These are phyloP conservation scores for Artemisia tridentata DNA, from an alignment of 129 eudicot species.

Conservation along the genomic window DNA sequence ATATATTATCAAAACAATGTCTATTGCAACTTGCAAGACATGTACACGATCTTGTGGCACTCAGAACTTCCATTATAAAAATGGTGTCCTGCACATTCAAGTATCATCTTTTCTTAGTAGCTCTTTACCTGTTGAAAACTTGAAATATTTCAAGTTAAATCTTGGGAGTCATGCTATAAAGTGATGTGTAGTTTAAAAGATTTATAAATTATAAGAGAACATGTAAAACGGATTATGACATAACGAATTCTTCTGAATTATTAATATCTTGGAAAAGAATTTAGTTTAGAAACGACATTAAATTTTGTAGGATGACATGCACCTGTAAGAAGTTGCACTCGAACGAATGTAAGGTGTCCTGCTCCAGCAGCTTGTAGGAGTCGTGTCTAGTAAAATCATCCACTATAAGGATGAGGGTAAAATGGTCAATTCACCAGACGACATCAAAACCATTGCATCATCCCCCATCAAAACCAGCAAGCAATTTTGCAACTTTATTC, in stretches of 20 bases:
- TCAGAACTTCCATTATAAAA: neutral
- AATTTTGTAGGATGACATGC: neutral
- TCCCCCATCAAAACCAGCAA: slow-evolving; percentile 38
- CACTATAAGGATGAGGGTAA: slow-evolving; percentile 10
- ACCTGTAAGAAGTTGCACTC: neutral
- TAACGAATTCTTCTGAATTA: too few species aligned
- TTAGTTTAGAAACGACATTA: too few species aligned
- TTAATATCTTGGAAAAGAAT: too few species aligned
- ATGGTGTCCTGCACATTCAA: neutral
- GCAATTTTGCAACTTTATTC: slow-evolving; percentile 48
- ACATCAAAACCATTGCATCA: neutral
- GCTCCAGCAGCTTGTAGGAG: neutral
- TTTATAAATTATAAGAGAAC: too few species aligned
- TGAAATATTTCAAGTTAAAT: neutral
- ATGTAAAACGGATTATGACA: too few species aligned
- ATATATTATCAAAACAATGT: neutral
- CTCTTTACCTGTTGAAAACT: neutral
- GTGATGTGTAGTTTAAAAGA: too few species aligned
- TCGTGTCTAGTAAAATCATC: neutral
- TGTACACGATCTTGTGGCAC: neutral
- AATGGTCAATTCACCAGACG: neutral
- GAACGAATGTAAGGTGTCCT: neutral
- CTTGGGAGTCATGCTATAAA: too few species aligned
- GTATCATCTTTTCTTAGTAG: slow-evolving; percentile 9
- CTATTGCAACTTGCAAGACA: neutral